phyloP scores from a whole-genome alignment of 2,329 filamentous ascomycete species.

The Trichoderma afroharzianum region DNA sequence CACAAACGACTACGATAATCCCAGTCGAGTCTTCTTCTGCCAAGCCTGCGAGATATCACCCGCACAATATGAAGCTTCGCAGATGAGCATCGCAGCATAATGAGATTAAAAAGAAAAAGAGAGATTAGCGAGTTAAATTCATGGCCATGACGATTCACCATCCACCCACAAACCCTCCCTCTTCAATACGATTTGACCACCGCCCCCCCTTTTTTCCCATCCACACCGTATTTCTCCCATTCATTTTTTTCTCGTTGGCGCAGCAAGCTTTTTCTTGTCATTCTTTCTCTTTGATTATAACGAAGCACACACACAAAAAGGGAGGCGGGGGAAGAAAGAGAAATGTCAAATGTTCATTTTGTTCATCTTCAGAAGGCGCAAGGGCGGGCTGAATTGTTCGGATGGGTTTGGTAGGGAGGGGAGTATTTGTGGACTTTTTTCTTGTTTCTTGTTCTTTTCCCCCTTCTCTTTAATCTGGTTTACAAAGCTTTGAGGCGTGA shows the following conservation, averaged over 20 bases:
- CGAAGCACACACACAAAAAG: not conserved
- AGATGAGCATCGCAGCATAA: conserved; percentile 11
- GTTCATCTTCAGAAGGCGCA: conserved; percentile 2
- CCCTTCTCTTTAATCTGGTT: not conserved
- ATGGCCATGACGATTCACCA: not conserved
- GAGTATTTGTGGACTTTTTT: conserved; percentile 5
- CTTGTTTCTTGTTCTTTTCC: not conserved
- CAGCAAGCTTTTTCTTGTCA: not conserved
- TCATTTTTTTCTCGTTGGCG: not conserved
- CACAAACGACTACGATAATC: conserved; percentile 68
- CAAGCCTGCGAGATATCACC: conserved; percentile 67
- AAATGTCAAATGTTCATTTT: not conserved
- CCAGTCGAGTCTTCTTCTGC: conserved; percentile 83
- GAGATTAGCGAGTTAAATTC: not conserved
- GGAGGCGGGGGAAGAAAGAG: not conserved
- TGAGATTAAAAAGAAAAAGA: not conserved
- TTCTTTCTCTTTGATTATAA: not conserved
- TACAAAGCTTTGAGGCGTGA: not conserved
- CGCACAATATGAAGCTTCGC: conserved; percentile 7
- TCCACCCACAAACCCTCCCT: not conserved
- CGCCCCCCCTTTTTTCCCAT: not conserved
- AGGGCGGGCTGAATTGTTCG: not conserved
- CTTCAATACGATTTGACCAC: not conserved
- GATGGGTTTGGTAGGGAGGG: not conserved
- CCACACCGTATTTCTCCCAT: not conserved